Base-by-base conservation (phyloP, 352 stramenopile species). In the Hyaloperonospora arabidopsidis region DNA sequence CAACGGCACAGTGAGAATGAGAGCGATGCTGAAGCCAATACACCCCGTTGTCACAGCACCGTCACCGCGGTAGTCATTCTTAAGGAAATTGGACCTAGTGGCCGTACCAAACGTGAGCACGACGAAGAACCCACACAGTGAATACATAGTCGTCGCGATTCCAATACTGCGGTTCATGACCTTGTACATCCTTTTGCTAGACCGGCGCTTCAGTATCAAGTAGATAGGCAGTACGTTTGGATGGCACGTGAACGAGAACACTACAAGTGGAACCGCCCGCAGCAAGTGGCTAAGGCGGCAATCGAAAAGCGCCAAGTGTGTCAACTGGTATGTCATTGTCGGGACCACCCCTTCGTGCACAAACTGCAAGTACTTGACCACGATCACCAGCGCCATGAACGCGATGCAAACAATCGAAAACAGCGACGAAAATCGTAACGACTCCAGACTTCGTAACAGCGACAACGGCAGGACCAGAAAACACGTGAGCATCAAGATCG, bases 331-430 rank as follows among this genome's bases (percentile, higher is more conserved):
- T 3, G 52, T 45, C 19, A 93, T 89, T 36, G 72, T 69, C 6
- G 65, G 78, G 0, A 80, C 78, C 22, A 79, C 59, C 0, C 76
- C 83, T 47, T 77, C 47, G 52, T 90, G 77, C 40, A 89, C 79
- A 52, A 92, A 95, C 64, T 91, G 74, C 59, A 90, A 91, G 67
- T 95, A 95, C 69, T 92, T 93, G 67, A 87, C 77, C 41, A 93
- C 74, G 46, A 95, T 86, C n/a, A 89, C 80, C 17, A 91, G 48
- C 44, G 81, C 71, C 76, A 95, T 90, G 63, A 92, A 95, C n/a
- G 83, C 70, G 49, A 90, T 91, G 59, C 83, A 95, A 8, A 89
- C 47, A 41, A 95, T 88, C 1, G 80, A 91, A 59, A 95, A 92
- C 21, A 95, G 69, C 58, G 79, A 92, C n/a, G 83, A 86, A 45